Evolutionary conservation across 305 asterid genomes (phyloP).

Genomic region (Fraxinus dipetala): DNA sequence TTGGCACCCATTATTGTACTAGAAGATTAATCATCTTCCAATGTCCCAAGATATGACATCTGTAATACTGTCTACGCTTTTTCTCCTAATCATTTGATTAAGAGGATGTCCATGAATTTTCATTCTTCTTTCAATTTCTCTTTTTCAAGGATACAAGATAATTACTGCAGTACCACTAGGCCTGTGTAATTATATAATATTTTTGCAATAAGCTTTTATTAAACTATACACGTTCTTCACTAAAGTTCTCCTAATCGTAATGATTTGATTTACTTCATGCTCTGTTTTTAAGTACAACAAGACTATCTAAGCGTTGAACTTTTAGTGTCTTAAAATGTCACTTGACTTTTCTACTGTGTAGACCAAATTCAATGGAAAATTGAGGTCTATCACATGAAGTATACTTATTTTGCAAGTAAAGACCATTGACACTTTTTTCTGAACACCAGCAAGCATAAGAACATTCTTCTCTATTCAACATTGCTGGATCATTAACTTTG

Average conservation of each 20-base stretch:
- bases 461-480: not conserved
- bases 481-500: not conserved
- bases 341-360: not conserved
- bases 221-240: not conserved
- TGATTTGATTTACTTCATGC: conserved; percentile 2
- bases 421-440: not conserved
- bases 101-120: not conserved
- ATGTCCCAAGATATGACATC: not conserved
- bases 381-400: not conserved
- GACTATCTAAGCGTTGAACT: not conserved
- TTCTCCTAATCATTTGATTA: not conserved
- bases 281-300: not conserved
- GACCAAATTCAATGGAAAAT: not conserved
- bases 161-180: not conserved
- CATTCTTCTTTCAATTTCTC: not conserved
- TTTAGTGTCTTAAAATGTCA: not conserved
- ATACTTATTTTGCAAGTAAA: not conserved
- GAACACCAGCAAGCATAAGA: not conserved
- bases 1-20: not conserved
- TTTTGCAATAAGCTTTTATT: not conserved
- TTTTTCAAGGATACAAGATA: not conserved
- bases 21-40: not conserved
- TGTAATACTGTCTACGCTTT: not conserved
- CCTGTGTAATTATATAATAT: not conserved
- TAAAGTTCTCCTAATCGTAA: not conserved